These are phyloP conservation scores for Pythium brassicae DNA, from an alignment of 352 stramenopile genomes.

Conservation along the genomic window DNA sequence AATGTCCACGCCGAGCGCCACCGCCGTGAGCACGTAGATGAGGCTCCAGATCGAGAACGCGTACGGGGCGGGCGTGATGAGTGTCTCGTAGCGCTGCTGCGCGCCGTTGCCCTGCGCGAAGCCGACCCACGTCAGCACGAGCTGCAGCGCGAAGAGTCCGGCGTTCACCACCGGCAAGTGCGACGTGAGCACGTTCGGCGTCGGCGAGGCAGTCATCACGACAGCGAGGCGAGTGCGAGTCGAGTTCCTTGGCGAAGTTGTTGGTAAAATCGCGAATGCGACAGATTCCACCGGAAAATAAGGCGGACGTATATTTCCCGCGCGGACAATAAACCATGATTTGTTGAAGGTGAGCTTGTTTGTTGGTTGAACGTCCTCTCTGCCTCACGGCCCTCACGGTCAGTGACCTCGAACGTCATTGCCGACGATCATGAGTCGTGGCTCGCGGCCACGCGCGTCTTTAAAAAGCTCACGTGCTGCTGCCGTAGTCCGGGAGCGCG, in stretches of 20 bases:
- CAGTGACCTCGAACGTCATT: too few species aligned
- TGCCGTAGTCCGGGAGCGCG: conserved; percentile 40
- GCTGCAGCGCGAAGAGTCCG: conserved; percentile 47
- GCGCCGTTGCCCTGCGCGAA: conserved; percentile 24
- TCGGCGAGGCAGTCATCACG: background rate
- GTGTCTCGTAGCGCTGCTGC: conserved; percentile 34
- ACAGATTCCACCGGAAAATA: background rate
- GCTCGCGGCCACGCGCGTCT: too few species aligned
- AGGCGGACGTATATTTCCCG: background rate
- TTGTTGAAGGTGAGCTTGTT: too few species aligned
- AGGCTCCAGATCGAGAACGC: conserved; percentile 64
- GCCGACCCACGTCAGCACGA: conserved; percentile 37
- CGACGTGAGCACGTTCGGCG: conserved; percentile 5
- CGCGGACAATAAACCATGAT: background rate
- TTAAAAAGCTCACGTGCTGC: conserved; percentile 7
- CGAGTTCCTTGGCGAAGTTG: background rate
- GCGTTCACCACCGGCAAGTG: conserved; percentile 47
- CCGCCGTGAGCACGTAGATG: conserved; percentile 61
- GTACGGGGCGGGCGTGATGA: conserved; percentile 45
- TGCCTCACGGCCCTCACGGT: background rate
- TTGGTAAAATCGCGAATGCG: background rate
- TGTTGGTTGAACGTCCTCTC: background rate
- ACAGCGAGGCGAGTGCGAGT: too few species aligned
- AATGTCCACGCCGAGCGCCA: conserved; percentile 51
- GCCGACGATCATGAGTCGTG: too few species aligned